Evolutionary conservation across 495 filamentous ascomycete species (phyloP).

Genomic region (Daldinia concentrica): DNA sequence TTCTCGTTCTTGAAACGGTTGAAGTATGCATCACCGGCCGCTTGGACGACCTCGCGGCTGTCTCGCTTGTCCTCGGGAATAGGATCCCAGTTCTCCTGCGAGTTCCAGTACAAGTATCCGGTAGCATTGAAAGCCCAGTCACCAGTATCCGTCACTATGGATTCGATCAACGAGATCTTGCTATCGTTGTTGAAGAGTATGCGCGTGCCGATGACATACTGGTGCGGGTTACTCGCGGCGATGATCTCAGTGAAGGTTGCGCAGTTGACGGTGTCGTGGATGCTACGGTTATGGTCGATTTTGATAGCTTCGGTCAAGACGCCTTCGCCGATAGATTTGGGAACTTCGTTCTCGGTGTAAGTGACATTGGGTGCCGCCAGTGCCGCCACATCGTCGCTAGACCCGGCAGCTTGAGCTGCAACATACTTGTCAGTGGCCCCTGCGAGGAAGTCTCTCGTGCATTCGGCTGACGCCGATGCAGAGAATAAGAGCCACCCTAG

Average conservation of each 20-base stretch:
- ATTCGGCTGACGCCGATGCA: constrained; percentile 38
- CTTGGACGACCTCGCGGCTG: constrained; percentile 45
- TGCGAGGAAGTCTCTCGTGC: constrained; percentile 46
- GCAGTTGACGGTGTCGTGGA: constrained; percentile 52
- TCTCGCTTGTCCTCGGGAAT: constrained; percentile 45
- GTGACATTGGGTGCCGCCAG: constrained; percentile 43
- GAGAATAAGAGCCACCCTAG: constrained; percentile 30
- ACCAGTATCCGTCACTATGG: constrained; percentile 49
- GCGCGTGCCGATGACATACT: constrained; percentile 55
- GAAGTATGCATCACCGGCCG: constrained; percentile 52
- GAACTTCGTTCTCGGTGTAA: constrained; percentile 53
- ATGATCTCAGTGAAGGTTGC: constrained; percentile 55
- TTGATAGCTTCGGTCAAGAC: constrained; percentile 48
- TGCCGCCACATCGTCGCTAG: constrained; percentile 24
- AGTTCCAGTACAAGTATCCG: constrained; percentile 44
- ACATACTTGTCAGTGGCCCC: constrained; percentile 45
- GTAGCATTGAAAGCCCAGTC: constrained; percentile 57
- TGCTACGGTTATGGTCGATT: constrained; percentile 52
- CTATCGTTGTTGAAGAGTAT: constrained; percentile 45
- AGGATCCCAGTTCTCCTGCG: constrained; percentile 50
- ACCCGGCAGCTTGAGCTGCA: constrained; percentile 46
- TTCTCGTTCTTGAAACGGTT: constrained; percentile 49
- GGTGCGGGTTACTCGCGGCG: constrained; percentile 42
- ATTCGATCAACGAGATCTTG: constrained; percentile 50
- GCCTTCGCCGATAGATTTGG: constrained; percentile 43